A percentile compares a stretch with the other conserved stretches of the same genome.
These are phyloP conservation scores for Solanum chiquidenum DNA, from an alignment of 257 asterid species.

Conservation along the genomic window DNA sequence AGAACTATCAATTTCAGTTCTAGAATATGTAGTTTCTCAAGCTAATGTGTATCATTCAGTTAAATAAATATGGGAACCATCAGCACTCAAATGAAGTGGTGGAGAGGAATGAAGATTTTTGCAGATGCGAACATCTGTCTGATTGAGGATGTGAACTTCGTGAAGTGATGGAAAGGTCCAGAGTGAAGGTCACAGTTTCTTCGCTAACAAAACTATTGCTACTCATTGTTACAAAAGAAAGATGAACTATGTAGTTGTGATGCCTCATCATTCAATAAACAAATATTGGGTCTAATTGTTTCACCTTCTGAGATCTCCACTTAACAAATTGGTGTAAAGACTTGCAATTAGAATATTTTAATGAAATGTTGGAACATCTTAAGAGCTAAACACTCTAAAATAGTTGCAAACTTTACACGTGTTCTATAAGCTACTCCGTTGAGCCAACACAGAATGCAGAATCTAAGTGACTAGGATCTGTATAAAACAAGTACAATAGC, in stretches of 20 bases:
- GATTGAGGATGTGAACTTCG: background rate
- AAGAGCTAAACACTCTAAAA: background rate
- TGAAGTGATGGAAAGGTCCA: background rate
- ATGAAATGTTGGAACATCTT: background rate
- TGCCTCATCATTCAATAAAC: background rate
- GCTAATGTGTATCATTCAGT: background rate
- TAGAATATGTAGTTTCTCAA: background rate
- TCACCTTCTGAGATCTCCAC: background rate
- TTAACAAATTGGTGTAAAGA: background rate
- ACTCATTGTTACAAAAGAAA: background rate
- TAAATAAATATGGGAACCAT: background rate
- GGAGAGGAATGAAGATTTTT: background rate
- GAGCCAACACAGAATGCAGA: background rate
- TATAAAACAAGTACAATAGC: background rate
- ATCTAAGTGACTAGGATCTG: background rate
- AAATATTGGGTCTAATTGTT: background rate
- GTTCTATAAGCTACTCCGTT: background rate
- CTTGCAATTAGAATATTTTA: background rate
- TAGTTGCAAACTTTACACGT: background rate
- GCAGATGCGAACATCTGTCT: background rate
- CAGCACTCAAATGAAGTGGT: background rate
- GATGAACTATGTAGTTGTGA: background rate
- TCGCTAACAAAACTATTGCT: background rate
- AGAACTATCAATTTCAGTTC: conserved; percentile 7
- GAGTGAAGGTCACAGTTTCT: background rate